These are phyloP conservation scores for Sclerotinia glacialis DNA, from an alignment of 2,329 filamentous ascomycete genomes.

Conservation along the genomic window DNA sequence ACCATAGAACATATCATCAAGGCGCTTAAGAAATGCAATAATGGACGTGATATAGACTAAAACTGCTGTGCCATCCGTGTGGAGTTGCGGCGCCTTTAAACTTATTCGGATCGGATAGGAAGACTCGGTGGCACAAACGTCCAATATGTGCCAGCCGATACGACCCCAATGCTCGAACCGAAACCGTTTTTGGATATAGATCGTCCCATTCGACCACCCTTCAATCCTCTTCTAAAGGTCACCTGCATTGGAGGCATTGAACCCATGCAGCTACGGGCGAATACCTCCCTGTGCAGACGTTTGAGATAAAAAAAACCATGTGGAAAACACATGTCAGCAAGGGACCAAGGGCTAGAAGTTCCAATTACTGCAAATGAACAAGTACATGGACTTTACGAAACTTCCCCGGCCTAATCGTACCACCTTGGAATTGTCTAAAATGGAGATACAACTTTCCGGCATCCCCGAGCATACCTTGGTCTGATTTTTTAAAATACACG, in stretches of 20 bases:
- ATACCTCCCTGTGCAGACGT: constrained; percentile 10
- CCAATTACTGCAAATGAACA: constrained; percentile 7
- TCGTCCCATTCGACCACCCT: background rate
- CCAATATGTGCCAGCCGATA: constrained; percentile 11
- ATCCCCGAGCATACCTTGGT: constrained; percentile 17
- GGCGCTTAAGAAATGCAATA: constrained; percentile 13
- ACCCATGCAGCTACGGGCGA: background rate
- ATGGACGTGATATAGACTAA: constrained; percentile 15
- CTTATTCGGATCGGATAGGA: constrained; percentile 15
- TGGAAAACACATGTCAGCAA: constrained; percentile 16
- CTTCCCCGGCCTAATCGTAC: background rate
- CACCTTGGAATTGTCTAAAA: constrained; percentile 7
- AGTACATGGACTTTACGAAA: background rate
- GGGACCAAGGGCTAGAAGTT: constrained; percentile 4
- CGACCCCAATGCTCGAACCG: background rate
- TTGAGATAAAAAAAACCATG: constrained; percentile 10
- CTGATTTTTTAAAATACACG: constrained; percentile 18
- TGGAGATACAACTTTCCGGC: constrained; percentile 3
- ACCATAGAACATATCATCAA: constrained; percentile 8
- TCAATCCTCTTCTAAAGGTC: constrained; percentile 4
- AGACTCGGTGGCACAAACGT: constrained; percentile 1
- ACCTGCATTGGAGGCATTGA: constrained; percentile 14
- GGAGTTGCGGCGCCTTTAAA: constrained; percentile 3
- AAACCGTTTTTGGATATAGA: background rate
- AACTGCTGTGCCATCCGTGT: constrained; percentile 11